phyloP scores from a whole-genome alignment of 2,329 filamentous ascomycete species.

The Talaromyces rugulosus region DNA sequence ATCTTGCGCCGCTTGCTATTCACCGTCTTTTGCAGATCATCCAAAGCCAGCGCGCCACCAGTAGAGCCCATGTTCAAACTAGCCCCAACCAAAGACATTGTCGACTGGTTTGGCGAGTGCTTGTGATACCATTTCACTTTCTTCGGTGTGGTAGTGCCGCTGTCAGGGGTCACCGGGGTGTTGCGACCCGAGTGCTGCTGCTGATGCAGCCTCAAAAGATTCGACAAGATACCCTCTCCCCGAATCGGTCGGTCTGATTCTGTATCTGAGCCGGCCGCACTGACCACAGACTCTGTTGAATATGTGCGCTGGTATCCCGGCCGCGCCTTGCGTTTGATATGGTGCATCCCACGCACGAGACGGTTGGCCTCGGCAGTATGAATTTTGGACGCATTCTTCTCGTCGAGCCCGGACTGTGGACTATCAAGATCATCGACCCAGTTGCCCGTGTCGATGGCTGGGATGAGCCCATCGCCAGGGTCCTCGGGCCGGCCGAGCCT shows the following conservation, averaged over 20 bases:
- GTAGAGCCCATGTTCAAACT: conserved; percentile 12
- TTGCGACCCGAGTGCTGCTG: conserved; percentile 11
- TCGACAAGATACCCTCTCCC: conserved; percentile 28
- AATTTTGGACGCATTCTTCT: background rate
- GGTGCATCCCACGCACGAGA: conserved; percentile 28
- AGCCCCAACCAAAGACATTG: conserved; percentile 13
- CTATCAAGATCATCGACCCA: conserved; percentile 6
- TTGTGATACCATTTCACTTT: conserved; percentile 24
- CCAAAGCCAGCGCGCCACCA: conserved; percentile 7
- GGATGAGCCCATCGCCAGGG: conserved; percentile 12
- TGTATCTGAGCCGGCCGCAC: conserved; percentile 8
- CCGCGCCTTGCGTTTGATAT: conserved; percentile 18
- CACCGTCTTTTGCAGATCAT: conserved; percentile 12
- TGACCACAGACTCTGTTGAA: conserved; percentile 12
- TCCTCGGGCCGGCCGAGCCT: conserved; percentile 14
- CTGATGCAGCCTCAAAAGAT: conserved; percentile 24
- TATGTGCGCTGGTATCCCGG: conserved; percentile 10
- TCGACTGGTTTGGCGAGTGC: conserved; percentile 11
- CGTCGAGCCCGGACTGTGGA: background rate
- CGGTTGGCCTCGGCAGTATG: conserved; percentile 25
- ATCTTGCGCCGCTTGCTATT: conserved; percentile 9
- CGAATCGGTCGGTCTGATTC: conserved; percentile 19
- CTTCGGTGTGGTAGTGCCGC: conserved; percentile 16
- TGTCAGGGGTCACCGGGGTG: conserved; percentile 8
- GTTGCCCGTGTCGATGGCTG: conserved; percentile 1